Evolutionary conservation across 306 rosid genomes (phyloP), one percentile per base, ranked within the genome.

Genomic region (Pyrus communis): DNA sequence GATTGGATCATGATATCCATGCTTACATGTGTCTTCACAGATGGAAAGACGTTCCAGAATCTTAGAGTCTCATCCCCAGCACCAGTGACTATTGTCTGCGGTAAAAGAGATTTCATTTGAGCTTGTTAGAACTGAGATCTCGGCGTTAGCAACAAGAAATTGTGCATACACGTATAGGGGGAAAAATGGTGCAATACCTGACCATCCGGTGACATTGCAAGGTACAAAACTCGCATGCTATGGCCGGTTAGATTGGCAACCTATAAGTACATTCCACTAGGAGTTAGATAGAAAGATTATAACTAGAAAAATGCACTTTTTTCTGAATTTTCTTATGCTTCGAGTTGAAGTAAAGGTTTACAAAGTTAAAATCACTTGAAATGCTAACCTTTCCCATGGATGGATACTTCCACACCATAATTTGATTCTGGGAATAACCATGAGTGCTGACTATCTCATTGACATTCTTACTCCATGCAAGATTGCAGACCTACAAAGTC

Each of bases 321-420:
- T 51, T 17, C 9, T 75, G 19, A 8, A 28, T 1, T 46, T 66
- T 30, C 68, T 63, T 7, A 28, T 1, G 69, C 11, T 31, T 64
- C 10, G 1, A 42, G 28, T 25, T 28, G 21, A 18, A 17, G 38
- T 51, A 13, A 7, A 13, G 2, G 1, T 27, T 21, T 62, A 27
- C 28, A 19, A 21, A 77, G 28, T 51, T 17, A 17, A 28, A 70
- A 61, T 43, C 59, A 65, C 71, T 42, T 4, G 55, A 22, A 22
- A 15, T 18, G 13, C 49, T 22, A 55, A 90, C 95, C 97, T 93
- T 93, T 35, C 83, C 28, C 84, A 96, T 77, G 76, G 99, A 91
- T 71, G 99, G 98, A 88, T 96, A 96, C 80, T 91, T 96, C 99
- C 99, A 93, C 83, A 93, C 96, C 98, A 92, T 95, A 35, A 91